Base-by-base conservation (phyloP, 495 filamentous ascomycete genomes). In the Xylaria curta region DNA sequence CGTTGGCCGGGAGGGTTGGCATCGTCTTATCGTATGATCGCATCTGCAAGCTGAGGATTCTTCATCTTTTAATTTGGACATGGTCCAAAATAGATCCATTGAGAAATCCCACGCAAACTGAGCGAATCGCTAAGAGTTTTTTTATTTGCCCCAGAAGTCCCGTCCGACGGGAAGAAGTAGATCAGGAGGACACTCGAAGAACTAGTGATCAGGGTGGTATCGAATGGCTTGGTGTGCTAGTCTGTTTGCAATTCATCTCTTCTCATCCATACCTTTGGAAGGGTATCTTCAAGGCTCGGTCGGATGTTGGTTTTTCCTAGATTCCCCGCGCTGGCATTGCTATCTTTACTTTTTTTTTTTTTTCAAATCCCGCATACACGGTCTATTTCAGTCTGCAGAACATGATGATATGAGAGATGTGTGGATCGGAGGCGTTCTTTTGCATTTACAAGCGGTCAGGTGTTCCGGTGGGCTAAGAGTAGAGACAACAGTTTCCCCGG, bases 391-490 rank as follows among this genome's bases (percentile, higher is more conserved):
- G 69, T 60, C 31, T 36, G 13, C 51, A 56, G 40, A 54, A 71
- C 53, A 71, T 46, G 59, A 66, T 47, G 53, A 66, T 71, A 71
- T 40, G 69, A 71, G 53, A 51, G 69, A 66, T 71, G 51, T 47
- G 69, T 59, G 21, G 31, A 21, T 51, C 42, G 69, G 69, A 17
- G 61, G 51, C 26, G 60, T 54, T 71, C 46, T 71, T 59, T 51
- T 59, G 69, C 69, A 71, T 71, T 71, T 71, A 66, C 69, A 70
- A 59, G 47, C 62, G 42, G 69, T 53, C 19, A 40, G 59, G 44
- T 62, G 42, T 71, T 54, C 26, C 36, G 69, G 69, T 66, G 51
- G 61, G 15, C 31, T 28, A 71, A 63, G 49, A 60, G 51, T 66
- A 71, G 69, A 66, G 60, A 58, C 8, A 66, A 36, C 62, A n/a